A percentile compares a stretch with the other conserved stretches of the same genome.
phyloP scores from a whole-genome alignment of 495 filamentous ascomycete species.

The Lasiosphaeria miniovina region DNA sequence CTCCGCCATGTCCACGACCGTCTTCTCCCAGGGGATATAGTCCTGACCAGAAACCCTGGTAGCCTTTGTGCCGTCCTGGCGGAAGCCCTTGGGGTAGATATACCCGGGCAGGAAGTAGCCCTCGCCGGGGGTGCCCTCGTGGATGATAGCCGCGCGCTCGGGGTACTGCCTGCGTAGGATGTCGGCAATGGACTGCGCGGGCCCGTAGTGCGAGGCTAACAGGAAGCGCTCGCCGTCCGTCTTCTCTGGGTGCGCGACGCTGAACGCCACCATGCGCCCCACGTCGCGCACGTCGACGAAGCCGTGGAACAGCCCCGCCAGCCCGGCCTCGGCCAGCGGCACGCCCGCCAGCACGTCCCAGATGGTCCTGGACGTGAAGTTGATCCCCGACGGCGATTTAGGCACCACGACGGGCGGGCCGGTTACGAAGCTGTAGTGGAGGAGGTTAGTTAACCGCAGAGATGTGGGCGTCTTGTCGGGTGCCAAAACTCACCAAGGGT shows the following conservation, averaged over 20 bases:
- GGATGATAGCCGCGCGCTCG: constrained; percentile 31
- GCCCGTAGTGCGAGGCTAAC: constrained; percentile 20
- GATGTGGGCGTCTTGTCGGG: too few relatives aligned
- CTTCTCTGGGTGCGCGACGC: constrained; percentile 31
- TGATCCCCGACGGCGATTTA: constrained; percentile 14
- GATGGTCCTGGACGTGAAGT: constrained; percentile 20
- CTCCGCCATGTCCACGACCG: constrained; percentile 32
- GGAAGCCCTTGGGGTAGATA: constrained; percentile 10
- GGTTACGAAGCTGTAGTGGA: constrained; percentile 20
- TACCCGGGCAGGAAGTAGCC: constrained; percentile 30
- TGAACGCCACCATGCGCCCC: constrained; percentile 37
- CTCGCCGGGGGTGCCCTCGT: constrained; percentile 35
- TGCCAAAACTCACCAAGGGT: constrained; percentile 34
- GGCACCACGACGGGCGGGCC: constrained; percentile 32
- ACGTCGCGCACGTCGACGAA: constrained; percentile 47
- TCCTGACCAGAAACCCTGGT: constrained; percentile 28
- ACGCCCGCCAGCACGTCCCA: constrained; percentile 26
- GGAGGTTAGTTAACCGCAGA: neutral
- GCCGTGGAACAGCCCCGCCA: constrained; percentile 14
- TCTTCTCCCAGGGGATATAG: constrained; percentile 38
- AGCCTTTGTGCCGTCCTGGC: constrained; percentile 31
- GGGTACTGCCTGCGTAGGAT: constrained; percentile 38
- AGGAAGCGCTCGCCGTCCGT: constrained; percentile 39
- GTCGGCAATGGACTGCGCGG: constrained; percentile 39
- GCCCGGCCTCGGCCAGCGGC: constrained; percentile 7